Evolutionary conservation across 2,329 filamentous ascomycete species (phyloP).

Genomic region (Cladosporium sp.): DNA sequence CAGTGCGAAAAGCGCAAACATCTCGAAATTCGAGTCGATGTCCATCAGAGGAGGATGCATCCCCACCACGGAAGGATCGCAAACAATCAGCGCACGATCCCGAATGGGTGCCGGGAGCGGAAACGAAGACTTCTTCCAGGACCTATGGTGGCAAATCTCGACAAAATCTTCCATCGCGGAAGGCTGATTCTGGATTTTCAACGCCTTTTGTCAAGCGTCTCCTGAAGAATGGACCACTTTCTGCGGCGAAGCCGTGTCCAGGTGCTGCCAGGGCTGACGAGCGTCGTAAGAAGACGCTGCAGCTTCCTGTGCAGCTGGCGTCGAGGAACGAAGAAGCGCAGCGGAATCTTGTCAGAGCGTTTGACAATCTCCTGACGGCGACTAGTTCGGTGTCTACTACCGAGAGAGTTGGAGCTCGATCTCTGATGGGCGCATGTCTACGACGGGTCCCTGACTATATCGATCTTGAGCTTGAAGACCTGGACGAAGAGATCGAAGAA

Average conservation of each 20-base stretch:
- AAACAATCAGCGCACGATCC: conserved; percentile 23
- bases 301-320: conserved; percentile 31
- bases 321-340: conserved; percentile 29
- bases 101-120: conserved; percentile 25
- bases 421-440: conserved; percentile 44
- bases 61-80: not conserved
- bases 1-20: not conserved
- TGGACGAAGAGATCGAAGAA: conserved; percentile 37
- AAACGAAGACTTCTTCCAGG: not conserved
- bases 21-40: not conserved
- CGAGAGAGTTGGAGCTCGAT: conserved; percentile 40
- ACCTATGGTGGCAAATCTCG: conserved; percentile 16
- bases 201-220: conserved; percentile 28
- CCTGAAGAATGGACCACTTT: conserved; percentile 21
- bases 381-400: conserved; percentile 19
- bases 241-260: not conserved
- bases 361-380: conserved; percentile 19
- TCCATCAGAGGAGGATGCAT: not conserved
- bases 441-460: conserved; percentile 46
- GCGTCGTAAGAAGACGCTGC: conserved; percentile 23
- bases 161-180: not conserved
- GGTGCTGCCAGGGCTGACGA: not conserved
- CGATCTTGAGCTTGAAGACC: conserved; percentile 34
- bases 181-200: conserved; percentile 20
- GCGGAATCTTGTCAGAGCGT: conserved; percentile 20